Percentiles rank a stretch among this genome's conserved stretches.
phyloP scores from a whole-genome alignment of 805 yeast genomes.

The Metschnikowia drakensbergensis region DNA sequence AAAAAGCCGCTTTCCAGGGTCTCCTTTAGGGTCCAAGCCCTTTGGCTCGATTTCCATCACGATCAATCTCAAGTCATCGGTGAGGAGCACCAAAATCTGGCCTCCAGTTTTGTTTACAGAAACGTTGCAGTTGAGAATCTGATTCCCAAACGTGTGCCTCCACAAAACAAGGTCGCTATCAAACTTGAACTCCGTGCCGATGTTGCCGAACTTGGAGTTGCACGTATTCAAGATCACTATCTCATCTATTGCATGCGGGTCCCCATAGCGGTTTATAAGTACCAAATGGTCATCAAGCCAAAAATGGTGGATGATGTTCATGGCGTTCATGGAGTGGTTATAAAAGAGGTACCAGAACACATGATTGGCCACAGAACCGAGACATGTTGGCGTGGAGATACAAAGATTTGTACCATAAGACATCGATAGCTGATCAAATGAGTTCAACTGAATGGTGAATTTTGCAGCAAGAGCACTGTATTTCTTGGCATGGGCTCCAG shows the following conservation, averaged over 20 bases:
- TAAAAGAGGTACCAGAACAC: constrained; percentile 39
- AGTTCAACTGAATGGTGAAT: constrained; percentile 16
- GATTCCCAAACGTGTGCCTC: constrained; percentile 32
- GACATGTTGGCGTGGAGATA: constrained; percentile 14
- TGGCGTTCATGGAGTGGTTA: constrained; percentile 29
- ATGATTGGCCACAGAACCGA: constrained; percentile 25
- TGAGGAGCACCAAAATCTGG: constrained; percentile 24
- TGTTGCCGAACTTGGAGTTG: constrained; percentile 30
- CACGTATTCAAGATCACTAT: constrained; percentile 32
- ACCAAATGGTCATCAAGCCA: constrained; percentile 36
- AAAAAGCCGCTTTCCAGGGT: constrained; percentile 5
- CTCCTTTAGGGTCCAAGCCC: not conserved
- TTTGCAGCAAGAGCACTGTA: constrained; percentile 14
- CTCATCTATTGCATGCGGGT: constrained; percentile 30
- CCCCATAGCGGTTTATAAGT: constrained; percentile 27
- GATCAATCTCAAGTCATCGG: constrained; percentile 27
- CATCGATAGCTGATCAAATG: constrained; percentile 12
- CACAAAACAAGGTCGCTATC: constrained; percentile 39
- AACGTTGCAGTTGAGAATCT: constrained; percentile 21
- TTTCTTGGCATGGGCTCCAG: constrained; percentile 14
- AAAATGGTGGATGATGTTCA: constrained; percentile 34
- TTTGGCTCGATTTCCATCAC: constrained; percentile 23
- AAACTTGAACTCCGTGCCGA: constrained; percentile 28
- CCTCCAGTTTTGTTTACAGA: not conserved
- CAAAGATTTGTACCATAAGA: constrained; percentile 13